These are phyloP conservation scores for Phialemoniopsis sp. DNA, from an alignment of 2,329 filamentous ascomycete genomes.

Conservation along the genomic window DNA sequence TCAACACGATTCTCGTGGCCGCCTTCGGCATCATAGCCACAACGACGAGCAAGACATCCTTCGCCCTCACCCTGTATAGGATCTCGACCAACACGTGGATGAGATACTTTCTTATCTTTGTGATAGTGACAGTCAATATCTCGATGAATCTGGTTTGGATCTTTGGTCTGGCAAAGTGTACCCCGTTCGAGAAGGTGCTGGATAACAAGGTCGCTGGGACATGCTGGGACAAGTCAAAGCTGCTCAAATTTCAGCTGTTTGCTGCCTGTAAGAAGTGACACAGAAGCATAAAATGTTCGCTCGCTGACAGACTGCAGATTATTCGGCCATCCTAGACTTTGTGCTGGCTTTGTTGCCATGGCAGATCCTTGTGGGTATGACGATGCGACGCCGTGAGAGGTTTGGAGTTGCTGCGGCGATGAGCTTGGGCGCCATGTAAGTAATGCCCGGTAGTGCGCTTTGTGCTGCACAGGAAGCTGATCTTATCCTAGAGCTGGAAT, in stretches of 20 bases:
- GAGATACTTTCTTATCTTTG: conserved; percentile 20
- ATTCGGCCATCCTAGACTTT: conserved; percentile 26
- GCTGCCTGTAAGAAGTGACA: too few relatives aligned
- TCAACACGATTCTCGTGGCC: conserved; percentile 13
- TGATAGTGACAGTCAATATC: conserved; percentile 13
- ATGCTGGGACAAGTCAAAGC: conserved; percentile 15
- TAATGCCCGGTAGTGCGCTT: too few relatives aligned
- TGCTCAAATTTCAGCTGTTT: too few relatives aligned
- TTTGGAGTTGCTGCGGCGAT: conserved; percentile 28
- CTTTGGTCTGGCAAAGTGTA: conserved; percentile 7
- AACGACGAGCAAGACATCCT: conserved; percentile 30
- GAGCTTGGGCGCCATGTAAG: conserved; percentile 27
- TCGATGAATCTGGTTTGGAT: conserved; percentile 16
- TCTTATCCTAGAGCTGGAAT: conserved; percentile 18
- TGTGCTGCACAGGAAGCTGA: not conserved
- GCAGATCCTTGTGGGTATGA: conserved; percentile 25
- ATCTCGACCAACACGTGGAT: conserved; percentile 18
- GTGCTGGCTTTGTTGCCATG: conserved; percentile 26
- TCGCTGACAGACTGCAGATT: conserved; percentile 17
- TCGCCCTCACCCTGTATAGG: conserved; percentile 28
- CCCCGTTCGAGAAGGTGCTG: conserved; percentile 7
- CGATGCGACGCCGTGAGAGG: conserved; percentile 23
- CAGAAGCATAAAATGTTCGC: too few relatives aligned
- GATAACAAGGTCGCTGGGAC: conserved; percentile 2
- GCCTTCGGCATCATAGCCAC: conserved; percentile 23